Evolutionary conservation across 2,329 filamentous ascomycete species (phyloP), one percentile per base, ranked within the genome.

Genomic region (Alternaria alternata): DNA sequence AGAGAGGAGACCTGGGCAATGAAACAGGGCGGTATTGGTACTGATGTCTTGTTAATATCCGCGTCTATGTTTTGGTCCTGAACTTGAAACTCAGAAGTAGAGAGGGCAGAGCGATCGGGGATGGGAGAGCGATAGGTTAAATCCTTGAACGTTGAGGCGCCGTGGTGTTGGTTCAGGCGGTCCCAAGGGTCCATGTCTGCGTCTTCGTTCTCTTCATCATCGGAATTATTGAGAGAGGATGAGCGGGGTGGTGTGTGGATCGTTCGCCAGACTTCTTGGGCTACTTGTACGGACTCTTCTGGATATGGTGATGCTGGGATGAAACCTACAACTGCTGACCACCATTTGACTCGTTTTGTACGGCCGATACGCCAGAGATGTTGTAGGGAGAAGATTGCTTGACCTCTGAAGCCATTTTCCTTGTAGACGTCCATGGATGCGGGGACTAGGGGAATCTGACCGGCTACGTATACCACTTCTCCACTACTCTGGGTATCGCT

Each of bases 391-490:
- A 99, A 83, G 0, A 87, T 81, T 6, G 90, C 83, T 73, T 94
- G 89, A 30, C 87, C 76, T 32, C 77, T 74, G 64, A 88, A 86
- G 6, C 79, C 78, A 7, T 41, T 56, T 1, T 68, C 63, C 6
- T 57, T 64, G 51, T 84, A 70, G 2, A 92, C 76, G 3, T 79
- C 71, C 94, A 98, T 98, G 4, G 86, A 89, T 4, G 89, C 86
- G 0, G 95, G 94, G 5, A 94, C 80, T 4, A 99, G 85, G 2
- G 94, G 93, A 51, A 99, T 97, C 78, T 98, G 95, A 0, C 95
- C 95, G 0, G 95, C 94, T 36, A 97, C 84, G 55, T 88, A 89
- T 16, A 94, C 82, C 9, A 86, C 62, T 16, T 57, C 57, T 20
- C 58, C 61, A 42, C 70, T 69, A 18, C 46, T 62, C 9, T 51